phyloP scores from a whole-genome alignment of 192 early-diverging fungal genomes.

The Rhizoclosmatium sp. region DNA sequence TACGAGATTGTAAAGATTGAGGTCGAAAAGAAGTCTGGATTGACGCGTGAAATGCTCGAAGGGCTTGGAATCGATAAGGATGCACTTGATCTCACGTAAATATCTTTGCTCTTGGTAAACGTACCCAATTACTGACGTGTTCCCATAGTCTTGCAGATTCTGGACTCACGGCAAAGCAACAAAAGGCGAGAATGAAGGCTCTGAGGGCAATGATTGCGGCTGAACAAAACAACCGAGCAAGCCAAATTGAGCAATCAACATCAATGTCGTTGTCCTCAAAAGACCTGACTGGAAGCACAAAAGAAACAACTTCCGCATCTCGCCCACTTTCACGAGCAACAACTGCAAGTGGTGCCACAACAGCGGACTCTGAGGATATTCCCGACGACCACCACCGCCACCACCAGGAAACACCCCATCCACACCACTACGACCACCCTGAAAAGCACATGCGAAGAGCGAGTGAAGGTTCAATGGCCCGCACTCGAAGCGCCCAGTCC shows the following conservation, averaged over 20 bases:
- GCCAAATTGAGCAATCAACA: background rate
- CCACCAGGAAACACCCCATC: constrained; percentile 17
- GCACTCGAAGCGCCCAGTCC: constrained; percentile 7
- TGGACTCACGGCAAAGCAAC: constrained; percentile 8
- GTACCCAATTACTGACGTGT: background rate
- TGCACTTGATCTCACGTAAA: background rate
- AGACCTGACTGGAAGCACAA: background rate
- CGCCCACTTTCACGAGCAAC: background rate
- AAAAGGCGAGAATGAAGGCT: background rate
- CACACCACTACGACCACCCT: constrained; percentile 34
- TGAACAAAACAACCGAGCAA: background rate
- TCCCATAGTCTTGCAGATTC: constrained; percentile 16
- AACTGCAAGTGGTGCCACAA: background rate
- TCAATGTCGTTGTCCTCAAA: background rate
- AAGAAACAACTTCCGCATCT: background rate
- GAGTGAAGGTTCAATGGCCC: background rate
- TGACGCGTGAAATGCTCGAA: constrained; percentile 29
- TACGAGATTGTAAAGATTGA: constrained; percentile 22
- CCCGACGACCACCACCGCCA: background rate
- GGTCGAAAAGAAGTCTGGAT: constrained; percentile 22
- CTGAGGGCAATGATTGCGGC: background rate
- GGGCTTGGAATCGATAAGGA: background rate
- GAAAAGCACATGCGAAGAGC: constrained; percentile 28
- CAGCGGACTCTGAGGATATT: background rate
- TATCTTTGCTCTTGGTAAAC: too few species aligned